These are phyloP conservation scores for Linnemannia zychae DNA, from an alignment of 192 early-diverging fungal species.

Conservation along the genomic window DNA sequence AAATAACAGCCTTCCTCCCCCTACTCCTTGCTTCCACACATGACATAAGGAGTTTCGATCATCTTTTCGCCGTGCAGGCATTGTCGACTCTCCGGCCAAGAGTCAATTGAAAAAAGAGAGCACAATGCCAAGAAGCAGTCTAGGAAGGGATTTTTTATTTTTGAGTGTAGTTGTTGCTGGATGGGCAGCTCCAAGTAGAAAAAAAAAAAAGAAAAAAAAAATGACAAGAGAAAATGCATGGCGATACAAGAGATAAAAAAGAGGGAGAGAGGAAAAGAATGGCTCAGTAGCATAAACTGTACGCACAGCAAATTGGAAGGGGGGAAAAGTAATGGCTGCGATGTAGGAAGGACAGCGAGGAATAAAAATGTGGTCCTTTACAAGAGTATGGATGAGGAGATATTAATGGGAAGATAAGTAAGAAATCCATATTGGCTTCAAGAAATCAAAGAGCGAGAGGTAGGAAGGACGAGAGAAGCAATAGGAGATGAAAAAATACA, in stretches of 20 bases:
- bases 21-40: too few relatives aligned
- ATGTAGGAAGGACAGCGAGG: neutral
- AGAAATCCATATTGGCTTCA: neutral
- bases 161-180: neutral
- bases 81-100: too few relatives aligned
- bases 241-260: neutral
- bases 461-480: neutral
- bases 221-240: neutral
- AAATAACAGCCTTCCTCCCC: too few relatives aligned
- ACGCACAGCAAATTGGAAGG: neutral
- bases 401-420: neutral
- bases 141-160: neutral
- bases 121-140: too few relatives aligned
- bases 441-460: neutral
- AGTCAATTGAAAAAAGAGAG: too few relatives aligned
- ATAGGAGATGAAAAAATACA: neutral
- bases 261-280: neutral
- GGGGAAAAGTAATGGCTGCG: neutral
- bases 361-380: neutral
- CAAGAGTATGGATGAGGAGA: neutral
- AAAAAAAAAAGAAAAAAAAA: neutral
- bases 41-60: neutral
- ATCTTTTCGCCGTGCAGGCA: too few relatives aligned
- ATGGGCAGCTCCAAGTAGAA: neutral
- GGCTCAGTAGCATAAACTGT: neutral